Evolutionary conservation across 768 basidiomycete species (phyloP).

Genomic region (Naganishia onofrii): DNA sequence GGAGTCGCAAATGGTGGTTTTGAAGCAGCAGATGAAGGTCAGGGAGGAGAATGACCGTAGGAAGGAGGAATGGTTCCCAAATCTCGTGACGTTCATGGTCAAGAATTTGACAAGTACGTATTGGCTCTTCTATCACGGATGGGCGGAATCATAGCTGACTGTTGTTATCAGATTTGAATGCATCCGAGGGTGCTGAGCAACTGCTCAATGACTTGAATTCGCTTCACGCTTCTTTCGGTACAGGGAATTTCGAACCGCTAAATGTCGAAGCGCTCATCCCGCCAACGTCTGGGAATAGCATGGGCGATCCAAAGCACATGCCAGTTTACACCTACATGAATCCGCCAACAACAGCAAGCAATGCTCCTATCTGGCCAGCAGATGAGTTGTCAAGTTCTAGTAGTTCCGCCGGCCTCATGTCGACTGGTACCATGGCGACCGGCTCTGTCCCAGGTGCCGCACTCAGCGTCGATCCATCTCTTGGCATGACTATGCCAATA

Average conservation of each 20-base stretch:
- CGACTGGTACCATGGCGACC: background rate
- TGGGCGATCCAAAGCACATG: background rate
- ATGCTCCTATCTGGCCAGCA: background rate
- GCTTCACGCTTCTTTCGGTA: slow-evolving; percentile 12
- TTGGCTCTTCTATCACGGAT: slow-evolving; percentile 28
- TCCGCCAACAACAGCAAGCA: background rate
- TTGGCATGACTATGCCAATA: slow-evolving; percentile 3
- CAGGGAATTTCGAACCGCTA: background rate
- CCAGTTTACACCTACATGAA: slow-evolving; percentile 14
- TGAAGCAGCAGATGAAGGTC: slow-evolving; percentile 38
- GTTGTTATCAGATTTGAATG: slow-evolving; percentile 25
- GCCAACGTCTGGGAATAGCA: background rate
- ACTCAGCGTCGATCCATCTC: background rate
- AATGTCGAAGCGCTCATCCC: background rate
- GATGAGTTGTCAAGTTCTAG: background rate
- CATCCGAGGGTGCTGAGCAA: slow-evolving; percentile 3
- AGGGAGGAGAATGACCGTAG: slow-evolving; percentile 39
- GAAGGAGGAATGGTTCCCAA: slow-evolving; percentile 33
- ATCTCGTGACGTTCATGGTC: slow-evolving; percentile 41
- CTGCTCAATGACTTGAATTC: background rate
- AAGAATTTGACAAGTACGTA: slow-evolving; percentile 36
- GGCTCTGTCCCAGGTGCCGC: background rate
- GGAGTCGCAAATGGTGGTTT: slow-evolving; percentile 34
- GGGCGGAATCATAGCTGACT: background rate
- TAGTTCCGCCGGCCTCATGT: background rate